phyloP scores from a whole-genome alignment of 2,329 filamentous ascomycete species.

The Trichoderma sp. region DNA sequence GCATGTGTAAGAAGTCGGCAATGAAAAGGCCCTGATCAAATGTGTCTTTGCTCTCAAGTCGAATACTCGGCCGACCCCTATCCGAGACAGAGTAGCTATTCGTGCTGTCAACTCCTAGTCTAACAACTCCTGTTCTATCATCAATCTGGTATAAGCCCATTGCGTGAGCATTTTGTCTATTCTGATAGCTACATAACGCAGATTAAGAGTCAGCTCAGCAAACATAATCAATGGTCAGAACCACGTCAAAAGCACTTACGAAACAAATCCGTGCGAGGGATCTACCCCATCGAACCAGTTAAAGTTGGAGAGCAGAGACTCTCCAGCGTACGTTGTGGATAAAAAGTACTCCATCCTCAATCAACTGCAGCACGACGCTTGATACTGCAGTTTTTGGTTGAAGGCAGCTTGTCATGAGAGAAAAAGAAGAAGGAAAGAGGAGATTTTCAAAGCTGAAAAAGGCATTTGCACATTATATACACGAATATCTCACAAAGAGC shows the following conservation, averaged over 20 bases:
- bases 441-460: neutral
- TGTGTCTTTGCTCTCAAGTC: conserved; percentile 61
- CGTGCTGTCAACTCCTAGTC: conserved; percentile 45
- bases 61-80: conserved; percentile 57
- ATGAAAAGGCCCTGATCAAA: conserved; percentile 69
- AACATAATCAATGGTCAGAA: neutral
- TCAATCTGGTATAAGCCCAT: conserved; percentile 44
- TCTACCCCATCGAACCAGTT: conserved; percentile 53
- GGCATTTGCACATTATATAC: conserved; percentile 14
- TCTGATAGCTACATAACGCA: conserved; percentile 43
- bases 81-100: conserved; percentile 35
- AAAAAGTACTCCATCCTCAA: conserved; percentile 42
- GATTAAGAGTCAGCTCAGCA: neutral
- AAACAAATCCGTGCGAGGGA: conserved; percentile 66
- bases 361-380: conserved; percentile 4
- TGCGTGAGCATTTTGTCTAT: conserved; percentile 38
- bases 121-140: conserved; percentile 41
- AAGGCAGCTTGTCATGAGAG: neutral
- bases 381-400: neutral
- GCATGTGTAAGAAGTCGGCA: conserved; percentile 72
- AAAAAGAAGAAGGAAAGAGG: neutral
- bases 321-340: conserved; percentile 42
- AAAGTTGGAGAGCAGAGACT: conserved; percentile 47
- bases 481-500: no score
- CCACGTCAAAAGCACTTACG: conserved; percentile 44